Evolutionary conservation across 441 rosid genomes (phyloP).

Genomic region (Mallotus repandus): DNA sequence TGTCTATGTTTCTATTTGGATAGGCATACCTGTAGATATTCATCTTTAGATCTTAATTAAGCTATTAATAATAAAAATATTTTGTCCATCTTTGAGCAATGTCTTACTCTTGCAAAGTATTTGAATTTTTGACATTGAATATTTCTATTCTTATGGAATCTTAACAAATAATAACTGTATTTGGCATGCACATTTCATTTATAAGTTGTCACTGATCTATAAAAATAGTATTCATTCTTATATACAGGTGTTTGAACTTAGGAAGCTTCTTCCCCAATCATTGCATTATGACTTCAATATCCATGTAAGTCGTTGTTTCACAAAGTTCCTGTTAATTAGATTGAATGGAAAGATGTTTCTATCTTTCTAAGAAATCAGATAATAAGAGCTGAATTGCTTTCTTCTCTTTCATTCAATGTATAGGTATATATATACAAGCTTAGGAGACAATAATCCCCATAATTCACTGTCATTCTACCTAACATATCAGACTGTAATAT

Average conservation of each 20-base stretch:
- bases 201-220: background rate
- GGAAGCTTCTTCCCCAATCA: slow-evolving; percentile 80
- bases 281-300: slow-evolving; percentile 80
- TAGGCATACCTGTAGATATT: background rate
- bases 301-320: slow-evolving; percentile 55
- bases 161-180: background rate
- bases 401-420: too few species aligned
- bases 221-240: slow-evolving; percentile 2
- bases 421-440: too few species aligned
- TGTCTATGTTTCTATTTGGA: background rate
- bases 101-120: background rate
- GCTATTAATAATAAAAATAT: background rate
- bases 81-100: background rate
- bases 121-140: background rate
- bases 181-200: background rate
- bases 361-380: too few species aligned
- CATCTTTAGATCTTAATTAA: background rate
- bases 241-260: slow-evolving; percentile 75
- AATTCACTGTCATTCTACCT: too few species aligned
- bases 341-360: too few species aligned
- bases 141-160: background rate
- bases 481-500: too few species aligned
- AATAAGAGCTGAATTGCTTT: too few species aligned
- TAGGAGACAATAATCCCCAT: too few species aligned
- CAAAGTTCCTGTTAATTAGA: too few species aligned